Evolutionary conservation across 2,329 filamentous ascomycete genomes (phyloP).

Genomic region (Penicillium sp.): DNA sequence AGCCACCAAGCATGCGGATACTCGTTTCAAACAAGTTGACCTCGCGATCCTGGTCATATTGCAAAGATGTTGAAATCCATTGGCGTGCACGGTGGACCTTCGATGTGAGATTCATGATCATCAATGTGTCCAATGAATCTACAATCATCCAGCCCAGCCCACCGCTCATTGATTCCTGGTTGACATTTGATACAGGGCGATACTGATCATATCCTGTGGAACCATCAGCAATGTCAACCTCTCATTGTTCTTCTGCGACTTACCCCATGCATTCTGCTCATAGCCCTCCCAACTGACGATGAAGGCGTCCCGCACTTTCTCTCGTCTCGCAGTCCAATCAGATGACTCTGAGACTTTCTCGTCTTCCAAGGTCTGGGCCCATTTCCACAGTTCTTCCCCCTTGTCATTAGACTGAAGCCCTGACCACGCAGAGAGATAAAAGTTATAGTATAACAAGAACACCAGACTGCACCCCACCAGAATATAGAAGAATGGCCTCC

Average conservation of each 20-base stretch:
- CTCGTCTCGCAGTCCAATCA: constrained; percentile 76
- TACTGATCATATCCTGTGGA: constrained; percentile 68
- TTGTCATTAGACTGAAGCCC: constrained; percentile 35
- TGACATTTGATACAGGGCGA: constrained; percentile 76
- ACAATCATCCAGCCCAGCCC: constrained; percentile 98
- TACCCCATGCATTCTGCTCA: constrained; percentile 91
- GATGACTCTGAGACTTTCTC: constrained; percentile 42
- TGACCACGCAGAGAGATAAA: constrained; percentile 19
- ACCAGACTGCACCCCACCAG: constrained; percentile 58
- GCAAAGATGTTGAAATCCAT: constrained; percentile 80
- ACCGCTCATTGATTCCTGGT: constrained; percentile 80
- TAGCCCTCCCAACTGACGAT: constrained; percentile 91
- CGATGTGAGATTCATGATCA: constrained; percentile 94
- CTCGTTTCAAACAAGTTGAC: constrained; percentile 98
- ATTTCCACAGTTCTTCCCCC: constrained; percentile 54
- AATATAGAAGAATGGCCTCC: constrained; percentile 62
- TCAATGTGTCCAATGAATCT: constrained; percentile 92
- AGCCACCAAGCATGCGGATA: constrained; percentile 92
- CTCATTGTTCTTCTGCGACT: constrained; percentile 34
- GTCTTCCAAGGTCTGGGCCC: constrained; percentile 57
- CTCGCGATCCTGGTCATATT: constrained; percentile 89
- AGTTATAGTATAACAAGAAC: constrained; percentile 66
- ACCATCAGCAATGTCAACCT: neutral
- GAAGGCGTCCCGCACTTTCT: constrained; percentile 86
- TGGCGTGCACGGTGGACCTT: constrained; percentile 81